Conservation (phyloP, 75 land plant species). For the Ceratopteris richardii region DNA sequence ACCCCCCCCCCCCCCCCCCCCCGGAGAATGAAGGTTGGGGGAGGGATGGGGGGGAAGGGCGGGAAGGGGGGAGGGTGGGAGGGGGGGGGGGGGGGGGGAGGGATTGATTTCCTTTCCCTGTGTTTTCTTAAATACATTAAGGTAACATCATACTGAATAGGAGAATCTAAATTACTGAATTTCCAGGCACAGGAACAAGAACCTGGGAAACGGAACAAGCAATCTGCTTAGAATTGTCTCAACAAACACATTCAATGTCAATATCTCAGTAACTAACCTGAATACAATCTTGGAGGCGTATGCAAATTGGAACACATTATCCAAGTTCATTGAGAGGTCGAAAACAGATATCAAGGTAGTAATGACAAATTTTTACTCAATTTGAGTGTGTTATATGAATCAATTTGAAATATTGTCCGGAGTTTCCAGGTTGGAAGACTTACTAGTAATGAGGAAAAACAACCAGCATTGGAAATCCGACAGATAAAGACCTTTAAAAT, state of each 20-base stretch:
- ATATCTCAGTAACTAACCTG: slow-evolving; percentile 70
- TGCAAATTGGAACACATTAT: slow-evolving; percentile 78
- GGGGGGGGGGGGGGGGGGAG: too few species aligned
- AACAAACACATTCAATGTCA: slow-evolving; percentile 33
- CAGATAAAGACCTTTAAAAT: slow-evolving; percentile 43
- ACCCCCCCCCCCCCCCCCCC: too few species aligned
- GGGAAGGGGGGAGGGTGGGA: too few species aligned
- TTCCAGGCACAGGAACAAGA: neutral
- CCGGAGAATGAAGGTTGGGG: too few species aligned
- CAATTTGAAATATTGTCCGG: neutral
- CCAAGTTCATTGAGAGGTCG: slow-evolving; percentile 28
- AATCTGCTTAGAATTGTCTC: neutral
- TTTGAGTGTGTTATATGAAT: too few species aligned
- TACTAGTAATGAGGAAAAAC: neutral
- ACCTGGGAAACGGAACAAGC: neutral
- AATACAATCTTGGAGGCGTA: slow-evolving; percentile 89
- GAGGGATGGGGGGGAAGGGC: too few species aligned
- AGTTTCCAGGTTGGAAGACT: neutral
- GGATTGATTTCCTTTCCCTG: too few species aligned
- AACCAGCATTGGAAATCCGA: slow-evolving; percentile 34
- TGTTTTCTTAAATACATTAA: too few species aligned
- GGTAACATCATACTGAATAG: too few species aligned
- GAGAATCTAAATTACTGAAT: too few species aligned
- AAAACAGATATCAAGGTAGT: slow-evolving; percentile 22
- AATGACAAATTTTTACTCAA: neutral